Percentiles rank a stretch among this genome's conserved stretches.
Conservation (phyloP, 345 rosid genomes). For the Camelina neglecta region DNA sequence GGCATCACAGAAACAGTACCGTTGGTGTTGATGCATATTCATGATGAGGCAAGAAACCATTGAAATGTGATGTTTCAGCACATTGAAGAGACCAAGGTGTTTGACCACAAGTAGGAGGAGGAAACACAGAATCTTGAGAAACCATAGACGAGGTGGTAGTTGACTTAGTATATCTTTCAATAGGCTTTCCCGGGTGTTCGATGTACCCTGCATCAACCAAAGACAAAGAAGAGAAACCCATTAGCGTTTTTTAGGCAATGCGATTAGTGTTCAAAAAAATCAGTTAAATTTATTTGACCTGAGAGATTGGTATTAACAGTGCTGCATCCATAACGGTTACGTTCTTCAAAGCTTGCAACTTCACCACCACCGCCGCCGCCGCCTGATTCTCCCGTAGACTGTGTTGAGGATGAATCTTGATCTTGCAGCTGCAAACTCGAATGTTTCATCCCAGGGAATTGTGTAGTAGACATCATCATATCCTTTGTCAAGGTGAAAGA, state of each 20-base stretch:
- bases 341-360: conserved; percentile 55
- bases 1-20: conserved; percentile 45
- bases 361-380: conserved; percentile 35
- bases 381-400: conserved; percentile 70
- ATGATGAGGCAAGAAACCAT: conserved; percentile 54
- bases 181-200: conserved; percentile 44
- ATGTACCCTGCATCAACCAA: conserved; percentile 50
- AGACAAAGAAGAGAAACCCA: neutral
- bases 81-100: conserved; percentile 48
- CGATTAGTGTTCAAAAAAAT: neutral
- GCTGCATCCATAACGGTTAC: conserved; percentile 39
- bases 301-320: conserved; percentile 36
- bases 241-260: neutral
- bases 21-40: conserved; percentile 53
- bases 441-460: conserved; percentile 47
- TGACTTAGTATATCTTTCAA: conserved; percentile 48
- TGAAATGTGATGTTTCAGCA: conserved; percentile 55
- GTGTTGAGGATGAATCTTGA: conserved; percentile 67
- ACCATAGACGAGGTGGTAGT: conserved; percentile 37
- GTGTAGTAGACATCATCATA: conserved; percentile 44
- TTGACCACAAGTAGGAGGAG: conserved; percentile 49
- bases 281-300: conserved; percentile 23
- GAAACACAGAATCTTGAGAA: conserved; percentile 57
- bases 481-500: conserved; percentile 34
- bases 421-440: conserved; percentile 52